Evolutionary conservation across 495 filamentous ascomycete species (phyloP), one percentile per base, ranked within the genome.

Genomic region (Diplogelasinospora grovesii): DNA sequence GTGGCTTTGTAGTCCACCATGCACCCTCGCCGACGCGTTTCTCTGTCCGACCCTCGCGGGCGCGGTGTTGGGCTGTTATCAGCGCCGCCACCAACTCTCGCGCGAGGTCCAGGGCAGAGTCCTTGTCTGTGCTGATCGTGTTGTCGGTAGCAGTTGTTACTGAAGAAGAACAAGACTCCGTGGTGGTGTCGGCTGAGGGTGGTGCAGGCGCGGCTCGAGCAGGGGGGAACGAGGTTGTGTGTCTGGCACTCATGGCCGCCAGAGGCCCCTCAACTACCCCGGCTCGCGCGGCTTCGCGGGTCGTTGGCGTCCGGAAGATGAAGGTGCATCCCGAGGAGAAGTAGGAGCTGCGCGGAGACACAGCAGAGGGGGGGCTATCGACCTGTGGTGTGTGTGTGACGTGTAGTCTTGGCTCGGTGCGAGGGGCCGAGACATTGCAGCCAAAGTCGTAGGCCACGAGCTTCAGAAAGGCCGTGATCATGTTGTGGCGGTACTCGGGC

Each of bases 241-340:
- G 60, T 8, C 82, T 59, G 41, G 42, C 73, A 69, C 59, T 87
- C 64, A 54, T 74, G 39, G 48, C 86, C 46, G 63, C 82, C 68
- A 70, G 76, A 59, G 89, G 89, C 0, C 89, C 89, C 50, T 92
- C 83, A 11, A 89, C 65, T 32, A 83, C 69, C 9, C 87, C 86
- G 23, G 71, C 69, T 8, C 85, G 79, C 4, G 84, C 86, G n/a
- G 74, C 63, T 26, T 77, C 70, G 20, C 82, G 72, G 38, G 86
- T 83, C 24, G 59, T 70, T 0, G 86, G 86, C 2, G 72, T 73
- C 28, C 84, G 77, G 53, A 79, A 86, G 20, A 84, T 69, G 33
- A 81, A 74, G 24, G 63, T 66, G 35, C 65, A 71, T 8, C 62
- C 64, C 5, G 71, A 76, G 22, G 70, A 54, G 46, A 75, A 74